phyloP scores from a whole-genome alignment of 768 basidiomycete genomes.

The Mycena epipterygia region DNA sequence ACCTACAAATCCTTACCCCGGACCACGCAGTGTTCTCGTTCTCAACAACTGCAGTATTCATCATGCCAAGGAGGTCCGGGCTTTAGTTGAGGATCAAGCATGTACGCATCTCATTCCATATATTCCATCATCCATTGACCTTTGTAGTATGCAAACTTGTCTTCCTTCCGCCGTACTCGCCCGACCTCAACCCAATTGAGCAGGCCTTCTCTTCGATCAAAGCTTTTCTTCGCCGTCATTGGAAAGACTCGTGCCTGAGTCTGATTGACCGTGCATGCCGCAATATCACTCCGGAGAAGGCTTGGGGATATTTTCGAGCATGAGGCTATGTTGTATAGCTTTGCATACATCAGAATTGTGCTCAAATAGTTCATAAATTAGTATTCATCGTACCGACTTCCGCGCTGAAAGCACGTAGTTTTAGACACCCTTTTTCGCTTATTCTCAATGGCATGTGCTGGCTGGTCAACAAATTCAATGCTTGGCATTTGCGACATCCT shows the following conservation, averaged over 20 bases:
- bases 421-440: no score
- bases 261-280: slow-evolving; percentile 16
- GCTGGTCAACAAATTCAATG: no score
- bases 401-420: neutral
- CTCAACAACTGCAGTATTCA: no score
- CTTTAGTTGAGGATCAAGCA: no score
- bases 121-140: no score
- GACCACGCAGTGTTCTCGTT: no score
- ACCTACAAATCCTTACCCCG: no score
- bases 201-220: slow-evolving; percentile 36
- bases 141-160: slow-evolving; percentile 24
- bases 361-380: neutral
- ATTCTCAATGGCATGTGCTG: no score
- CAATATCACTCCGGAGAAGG: slow-evolving; percentile 31
- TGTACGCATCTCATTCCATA: no score
- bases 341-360: neutral
- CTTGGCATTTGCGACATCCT: no score
- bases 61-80: no score
- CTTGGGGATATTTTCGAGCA: slow-evolving; percentile 18
- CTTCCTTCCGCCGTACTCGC: slow-evolving; percentile 46
- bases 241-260: neutral
- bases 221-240: slow-evolving; percentile 16
- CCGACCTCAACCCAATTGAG: slow-evolving; percentile 46
- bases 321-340: neutral
- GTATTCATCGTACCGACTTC: neutral